Base-by-base conservation (phyloP, 108 stramenopile species). In the Schizochytrium sp. region DNA sequence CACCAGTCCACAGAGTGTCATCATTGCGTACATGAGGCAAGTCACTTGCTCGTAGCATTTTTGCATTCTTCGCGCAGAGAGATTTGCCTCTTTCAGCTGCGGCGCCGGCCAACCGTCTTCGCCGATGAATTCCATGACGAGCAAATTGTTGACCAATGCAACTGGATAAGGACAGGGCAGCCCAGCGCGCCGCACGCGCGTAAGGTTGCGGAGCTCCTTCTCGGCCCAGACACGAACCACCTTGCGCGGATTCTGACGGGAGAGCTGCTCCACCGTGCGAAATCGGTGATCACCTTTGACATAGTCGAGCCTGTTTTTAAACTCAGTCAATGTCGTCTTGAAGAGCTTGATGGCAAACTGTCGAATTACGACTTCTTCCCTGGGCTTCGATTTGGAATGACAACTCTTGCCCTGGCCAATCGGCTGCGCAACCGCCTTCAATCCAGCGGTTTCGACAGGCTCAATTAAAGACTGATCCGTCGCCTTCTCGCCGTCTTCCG, bases 51-150 rank as follows among this genome's bases (percentile, higher is more conserved):
- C 58, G 87, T 93, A 93, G 55, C 59, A 87, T 4, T 41, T 25
- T 8, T 51, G 12, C 83, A 60, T 55, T 5, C 63, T 6, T 5
- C 12, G 21, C 18, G 19, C 23, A 4, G 28, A 41, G 21, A 88
- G 12, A 8, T 89, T 57, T 5, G 92, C 57, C 90, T 91, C 92
- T 51, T 88, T 57, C 21, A 93, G 92, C 72, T 92, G 92, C 23
- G 93, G 92, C 21, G 92, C 91, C 12, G 92, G 90, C 93, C 92
- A 93, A 44, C 90, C 92, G 44, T 88, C 91, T 16, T 83, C 76
- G 25, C 93, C 93, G 16, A 93, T 43, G 90, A 93, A 93, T 48
- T 90, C 88, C 93, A 93, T 91, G 19, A 93, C 87, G 16, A 93
- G 87, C 5, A 92, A 44, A 76, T 92, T 91, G 57, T 92, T 58